Base-by-base conservation (phyloP, 1,284 basidiomycete genomes). In the Schizophyllum commune region DNA sequence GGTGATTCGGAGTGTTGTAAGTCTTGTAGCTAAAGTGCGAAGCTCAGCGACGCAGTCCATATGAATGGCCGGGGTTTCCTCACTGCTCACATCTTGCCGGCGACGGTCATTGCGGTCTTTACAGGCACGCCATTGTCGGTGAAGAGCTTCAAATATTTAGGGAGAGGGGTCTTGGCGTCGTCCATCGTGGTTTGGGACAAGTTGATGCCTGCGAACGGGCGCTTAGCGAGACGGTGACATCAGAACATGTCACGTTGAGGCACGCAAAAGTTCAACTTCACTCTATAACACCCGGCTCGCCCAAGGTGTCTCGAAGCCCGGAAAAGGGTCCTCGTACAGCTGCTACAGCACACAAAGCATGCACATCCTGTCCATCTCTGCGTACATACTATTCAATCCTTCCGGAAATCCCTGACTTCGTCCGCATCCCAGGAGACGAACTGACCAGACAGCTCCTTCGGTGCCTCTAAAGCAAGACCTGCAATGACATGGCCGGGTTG, bases 401-500 rank as follows among this genome's bases (percentile, higher is more conserved):
- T 17, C 17, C 39, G 39, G 8, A 47, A 47, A 17, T 3, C 39
- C 17, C 9, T 47, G 13, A 47, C 13, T 63, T 82, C 80, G 32
- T 83, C 83, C 11, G 79, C 77, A 66, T 89, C 79, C 86, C 89
- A 91, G 66, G 77, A 84, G 56, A 94, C 75, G 70, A 93, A 96
- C 64, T 83, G 75, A 17, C 94, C 94, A 58, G 82, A 89, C 58
- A 91, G 69, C 3, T 73, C 69, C 65, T 79, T 77, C 6, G 83
- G 76, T 4, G 87, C 88, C 32, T 71, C 70, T 34, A 92, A 67
- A 2, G 86, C 78, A 33, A 92, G 75, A 19, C 82, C 78, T 8
- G 89, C 90, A 63, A 94, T 84, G 52, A 92, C 90, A 70, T 89
- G 82, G 0, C 88, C 93, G 55, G 84, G 79, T 57, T 86, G 84